phyloP scores from a whole-genome alignment of 169 alveolate genomes.

The Cryptosporidium sp. region DNA sequence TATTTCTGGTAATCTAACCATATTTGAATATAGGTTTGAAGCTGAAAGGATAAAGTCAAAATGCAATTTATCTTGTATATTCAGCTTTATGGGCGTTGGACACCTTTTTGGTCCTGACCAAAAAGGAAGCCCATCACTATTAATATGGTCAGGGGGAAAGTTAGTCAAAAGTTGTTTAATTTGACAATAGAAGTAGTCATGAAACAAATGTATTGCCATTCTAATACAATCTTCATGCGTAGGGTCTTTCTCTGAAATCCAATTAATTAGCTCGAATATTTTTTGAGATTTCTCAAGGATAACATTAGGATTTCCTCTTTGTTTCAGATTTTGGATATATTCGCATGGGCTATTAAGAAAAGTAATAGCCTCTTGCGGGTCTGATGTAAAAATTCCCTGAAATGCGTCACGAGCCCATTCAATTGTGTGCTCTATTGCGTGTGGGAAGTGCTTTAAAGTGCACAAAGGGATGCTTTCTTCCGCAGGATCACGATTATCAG shows the following conservation, averaged over 20 bases:
- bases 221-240: slow-evolving; percentile 82
- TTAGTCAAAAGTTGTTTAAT: slow-evolving; percentile 93
- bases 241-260: slow-evolving; percentile 59
- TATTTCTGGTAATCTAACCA: slow-evolving; percentile 81
- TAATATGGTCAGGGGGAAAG: slow-evolving; percentile 95
- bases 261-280: slow-evolving; percentile 34
- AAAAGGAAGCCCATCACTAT: slow-evolving; percentile 94
- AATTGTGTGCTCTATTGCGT: slow-evolving; percentile 97
- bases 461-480: slow-evolving; percentile 97
- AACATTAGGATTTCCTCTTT: slow-evolving; percentile 76
- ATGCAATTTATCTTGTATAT: slow-evolving; percentile 87
- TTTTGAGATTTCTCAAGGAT: slow-evolving; percentile 76
- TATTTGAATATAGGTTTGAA: slow-evolving; percentile 91
- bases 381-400: slow-evolving; percentile 94
- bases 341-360: slow-evolving; percentile 85
- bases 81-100: slow-evolving; percentile 93
- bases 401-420: slow-evolving; percentile 99
- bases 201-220: slow-evolving; percentile 88
- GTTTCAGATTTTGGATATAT: slow-evolving; percentile 78
- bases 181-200: slow-evolving; percentile 89
- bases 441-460: slow-evolving; percentile 96
- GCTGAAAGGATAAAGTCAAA: slow-evolving; percentile 89
- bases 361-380: slow-evolving; percentile 91
- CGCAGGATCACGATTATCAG: slow-evolving; percentile 98
- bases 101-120: slow-evolving; percentile 99